Conservation (phyloP, 2,329 filamentous ascomycete genomes). For the Lachnum nothofagi region DNA sequence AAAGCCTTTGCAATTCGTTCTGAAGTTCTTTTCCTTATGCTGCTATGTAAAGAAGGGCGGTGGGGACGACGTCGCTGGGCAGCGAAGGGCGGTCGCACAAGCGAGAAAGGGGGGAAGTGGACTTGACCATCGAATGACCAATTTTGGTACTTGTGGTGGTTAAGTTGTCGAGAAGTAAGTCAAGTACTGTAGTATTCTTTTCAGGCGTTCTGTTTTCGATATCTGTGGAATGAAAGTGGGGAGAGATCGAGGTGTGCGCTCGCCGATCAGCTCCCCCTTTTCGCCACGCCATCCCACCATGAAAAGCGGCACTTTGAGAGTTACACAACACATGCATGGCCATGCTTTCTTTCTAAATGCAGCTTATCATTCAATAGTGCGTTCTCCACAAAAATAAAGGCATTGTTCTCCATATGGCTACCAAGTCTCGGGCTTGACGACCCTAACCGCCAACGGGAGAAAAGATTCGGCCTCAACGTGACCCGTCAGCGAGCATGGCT, state of each 20-base stretch:
- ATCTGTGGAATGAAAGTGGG: neutral
- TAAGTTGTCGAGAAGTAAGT: neutral
- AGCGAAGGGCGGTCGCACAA: neutral
- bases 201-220: neutral
- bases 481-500: neutral
- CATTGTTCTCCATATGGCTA: neutral
- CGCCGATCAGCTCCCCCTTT: neutral
- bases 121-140: neutral
- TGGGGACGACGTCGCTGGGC: neutral
- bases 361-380: slow-evolving; percentile 1
- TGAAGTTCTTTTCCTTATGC: neutral
- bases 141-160: neutral
- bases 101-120: neutral
- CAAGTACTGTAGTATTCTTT: neutral
- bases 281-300: neutral
- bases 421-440: neutral
- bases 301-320: neutral
- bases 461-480: neutral
- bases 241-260: neutral
- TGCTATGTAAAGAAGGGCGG: neutral
- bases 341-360: neutral
- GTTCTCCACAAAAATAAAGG: slow-evolving; percentile 1
- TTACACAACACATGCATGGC: neutral
- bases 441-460: neutral
- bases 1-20: neutral